Percentiles rank a stretch among this genome's conserved stretches.
Evolutionary conservation across 495 filamentous ascomycete species (phyloP).

Genomic region (Hypoxylon fuscum): DNA sequence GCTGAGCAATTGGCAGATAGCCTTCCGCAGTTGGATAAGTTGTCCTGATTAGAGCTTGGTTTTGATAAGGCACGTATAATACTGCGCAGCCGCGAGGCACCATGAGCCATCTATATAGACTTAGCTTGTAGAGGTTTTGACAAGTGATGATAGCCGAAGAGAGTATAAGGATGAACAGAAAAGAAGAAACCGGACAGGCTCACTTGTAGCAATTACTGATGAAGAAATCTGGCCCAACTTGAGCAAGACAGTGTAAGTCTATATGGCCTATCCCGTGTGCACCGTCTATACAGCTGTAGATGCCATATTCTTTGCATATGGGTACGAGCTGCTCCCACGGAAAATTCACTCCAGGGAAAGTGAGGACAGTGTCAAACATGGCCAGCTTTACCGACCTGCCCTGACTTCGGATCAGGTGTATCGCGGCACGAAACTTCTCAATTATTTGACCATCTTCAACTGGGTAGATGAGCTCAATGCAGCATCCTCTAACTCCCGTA

Average conservation of each 20-base stretch:
- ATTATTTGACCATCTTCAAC: constrained; percentile 67
- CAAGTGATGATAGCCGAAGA: constrained; percentile 53
- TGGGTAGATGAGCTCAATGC: constrained; percentile 62
- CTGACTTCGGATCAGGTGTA: constrained; percentile 52
- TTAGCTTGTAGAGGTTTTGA: constrained; percentile 68
- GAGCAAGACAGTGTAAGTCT: constrained; percentile 63
- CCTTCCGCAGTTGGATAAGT: constrained; percentile 75
- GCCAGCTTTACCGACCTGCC: constrained; percentile 63
- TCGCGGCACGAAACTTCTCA: constrained; percentile 55
- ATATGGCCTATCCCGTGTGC: constrained; percentile 82
- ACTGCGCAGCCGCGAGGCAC: constrained; percentile 78
- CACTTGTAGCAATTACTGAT: constrained; percentile 86
- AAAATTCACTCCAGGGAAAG: constrained; percentile 74
- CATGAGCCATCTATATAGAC: constrained; percentile 76
- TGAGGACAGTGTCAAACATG: constrained; percentile 79
- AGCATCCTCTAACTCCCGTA: constrained; percentile 46
- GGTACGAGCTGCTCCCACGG: constrained; percentile 74
- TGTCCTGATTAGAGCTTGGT: constrained; percentile 76
- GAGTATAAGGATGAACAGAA: not conserved
- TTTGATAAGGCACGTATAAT: constrained; percentile 74
- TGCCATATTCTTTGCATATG: constrained; percentile 66
- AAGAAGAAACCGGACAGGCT: constrained; percentile 65
- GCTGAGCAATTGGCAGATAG: constrained; percentile 43
- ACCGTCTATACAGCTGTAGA: constrained; percentile 70
- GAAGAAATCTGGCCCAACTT: constrained; percentile 76